Conservation (phyloP, 2,329 filamentous ascomycete species). For the Talaromyces rugulosus region DNA sequence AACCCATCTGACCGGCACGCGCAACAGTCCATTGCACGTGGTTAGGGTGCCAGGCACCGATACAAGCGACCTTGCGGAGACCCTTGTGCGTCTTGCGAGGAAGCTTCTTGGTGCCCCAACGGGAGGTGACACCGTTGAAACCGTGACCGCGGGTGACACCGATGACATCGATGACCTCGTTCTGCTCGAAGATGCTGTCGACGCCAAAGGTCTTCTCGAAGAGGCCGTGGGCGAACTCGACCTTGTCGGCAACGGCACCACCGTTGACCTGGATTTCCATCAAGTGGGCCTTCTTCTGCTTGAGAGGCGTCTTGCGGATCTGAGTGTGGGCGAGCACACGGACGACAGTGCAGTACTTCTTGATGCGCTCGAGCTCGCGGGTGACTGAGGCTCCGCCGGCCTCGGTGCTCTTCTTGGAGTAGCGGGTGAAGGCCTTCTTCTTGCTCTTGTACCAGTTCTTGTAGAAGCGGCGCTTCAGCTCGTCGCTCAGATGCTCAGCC, state of each 20-base stretch:
- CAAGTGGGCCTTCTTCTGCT: constrained; percentile 99
- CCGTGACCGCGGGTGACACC: constrained; percentile 99
- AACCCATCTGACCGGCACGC: constrained; percentile 98
- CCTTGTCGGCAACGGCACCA: constrained; percentile 92
- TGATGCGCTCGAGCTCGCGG: constrained; percentile 98
- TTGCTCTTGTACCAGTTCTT: constrained; percentile 99
- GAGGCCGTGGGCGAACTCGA: constrained; percentile 87
- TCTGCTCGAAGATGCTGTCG: constrained; percentile 94
- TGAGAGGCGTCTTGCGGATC: constrained; percentile 97
- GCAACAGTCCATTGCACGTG: constrained; percentile 99
- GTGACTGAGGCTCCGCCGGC: constrained; percentile 83
- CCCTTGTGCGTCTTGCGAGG: constrained; percentile 99
- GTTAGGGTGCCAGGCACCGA: constrained; percentile 99
- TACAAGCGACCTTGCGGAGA: constrained; percentile 99
- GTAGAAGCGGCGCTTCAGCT: constrained; percentile 99
- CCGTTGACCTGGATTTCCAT: constrained; percentile 99
- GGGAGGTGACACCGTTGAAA: constrained; percentile 92
- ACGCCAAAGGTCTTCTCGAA: constrained; percentile 99
- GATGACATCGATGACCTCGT: constrained; percentile 99
- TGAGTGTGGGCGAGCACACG: constrained; percentile 99
- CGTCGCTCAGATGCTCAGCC: constrained; percentile 98
- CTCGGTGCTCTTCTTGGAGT: constrained; percentile 99
- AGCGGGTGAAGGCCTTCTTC: constrained; percentile 99
- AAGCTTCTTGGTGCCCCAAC: constrained; percentile 99
- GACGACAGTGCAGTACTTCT: constrained; percentile 99